These are phyloP conservation scores for Claviceps sp. DNA, from an alignment of 2,329 filamentous ascomycete species.

Conservation along the genomic window DNA sequence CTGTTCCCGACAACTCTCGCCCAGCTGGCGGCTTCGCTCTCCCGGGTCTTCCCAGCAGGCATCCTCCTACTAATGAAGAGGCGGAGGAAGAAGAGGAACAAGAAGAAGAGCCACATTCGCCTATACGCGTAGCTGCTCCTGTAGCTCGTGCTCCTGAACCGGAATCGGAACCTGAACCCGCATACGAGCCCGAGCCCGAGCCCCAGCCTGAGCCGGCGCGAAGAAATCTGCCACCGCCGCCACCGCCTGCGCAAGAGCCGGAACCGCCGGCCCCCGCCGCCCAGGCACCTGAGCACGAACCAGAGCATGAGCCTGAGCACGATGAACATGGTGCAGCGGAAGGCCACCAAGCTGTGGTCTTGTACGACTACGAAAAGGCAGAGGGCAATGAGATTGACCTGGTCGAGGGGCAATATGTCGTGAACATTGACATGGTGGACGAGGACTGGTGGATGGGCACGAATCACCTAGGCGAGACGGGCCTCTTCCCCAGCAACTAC, in stretches of 20 bases:
- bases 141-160: slow-evolving; percentile 51
- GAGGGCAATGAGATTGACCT: slow-evolving; percentile 96
- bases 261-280: slow-evolving; percentile 22
- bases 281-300: slow-evolving; percentile 28
- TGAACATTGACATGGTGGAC: slow-evolving; percentile 92
- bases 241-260: slow-evolving; percentile 52
- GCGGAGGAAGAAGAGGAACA: slow-evolving; percentile 28
- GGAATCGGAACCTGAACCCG: slow-evolving; percentile 18
- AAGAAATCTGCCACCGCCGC: slow-evolving; percentile 40
- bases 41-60: slow-evolving; percentile 57
- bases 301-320: slow-evolving; percentile 29
- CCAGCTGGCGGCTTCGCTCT: slow-evolving; percentile 66
- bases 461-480: slow-evolving; percentile 70
- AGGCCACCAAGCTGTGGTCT: slow-evolving; percentile 62
- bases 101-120: slow-evolving; percentile 48
- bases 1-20: slow-evolving; percentile 47
- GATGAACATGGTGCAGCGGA: slow-evolving; percentile 24
- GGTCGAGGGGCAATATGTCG: slow-evolving; percentile 75
- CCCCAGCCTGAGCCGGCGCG: slow-evolving; percentile 32
- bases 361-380: slow-evolving; percentile 95
- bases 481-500: slow-evolving; percentile 94
- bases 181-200: slow-evolving; percentile 29
- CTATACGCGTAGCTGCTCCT: slow-evolving; percentile 76
- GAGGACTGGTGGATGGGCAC: slow-evolving; percentile 98
- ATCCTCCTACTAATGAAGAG: slow-evolving; percentile 37